phyloP scores from a whole-genome alignment of 139 green algal genomes.

The Chlorella sp. region DNA sequence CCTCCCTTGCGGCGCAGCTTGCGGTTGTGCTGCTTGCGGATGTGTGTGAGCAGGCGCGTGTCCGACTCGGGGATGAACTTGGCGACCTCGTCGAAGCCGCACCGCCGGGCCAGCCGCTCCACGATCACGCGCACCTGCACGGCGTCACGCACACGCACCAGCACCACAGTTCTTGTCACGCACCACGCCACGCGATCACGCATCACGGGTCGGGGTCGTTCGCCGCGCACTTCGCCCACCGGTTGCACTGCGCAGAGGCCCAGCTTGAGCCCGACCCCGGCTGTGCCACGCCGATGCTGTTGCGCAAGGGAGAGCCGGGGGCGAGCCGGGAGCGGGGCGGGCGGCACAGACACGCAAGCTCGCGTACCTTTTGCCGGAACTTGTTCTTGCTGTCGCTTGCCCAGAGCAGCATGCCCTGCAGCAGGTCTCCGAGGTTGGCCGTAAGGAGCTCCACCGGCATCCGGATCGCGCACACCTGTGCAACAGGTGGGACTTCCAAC shows the following conservation, averaged over 20 bases:
- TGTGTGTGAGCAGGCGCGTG: conserved; percentile 77
- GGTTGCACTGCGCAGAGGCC: too few species aligned
- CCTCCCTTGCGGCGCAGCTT: conserved; percentile 22
- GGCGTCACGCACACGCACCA: too few species aligned
- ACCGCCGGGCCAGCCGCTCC: conserved; percentile 79
- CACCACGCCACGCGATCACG: too few species aligned
- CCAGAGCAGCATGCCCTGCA: conserved; percentile 90
- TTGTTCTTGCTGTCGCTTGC: conserved; percentile 92
- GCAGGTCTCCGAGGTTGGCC: conserved; percentile 59
- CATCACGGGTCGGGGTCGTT: too few species aligned
- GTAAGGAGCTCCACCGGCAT: conserved; percentile 67
- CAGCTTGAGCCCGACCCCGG: too few species aligned
- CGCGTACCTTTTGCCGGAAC: conserved; percentile 23
- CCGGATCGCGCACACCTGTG: conserved; percentile 75
- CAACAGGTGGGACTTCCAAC: too few species aligned
- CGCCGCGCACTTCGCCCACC: too few species aligned
- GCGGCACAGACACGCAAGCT: too few species aligned
- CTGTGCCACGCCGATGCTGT: too few species aligned
- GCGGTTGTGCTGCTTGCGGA: conserved; percentile 66
- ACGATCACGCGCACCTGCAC: conserved; percentile 78
- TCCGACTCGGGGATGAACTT: conserved; percentile 68
- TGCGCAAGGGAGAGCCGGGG: too few species aligned
- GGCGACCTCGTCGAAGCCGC: conserved; percentile 79
- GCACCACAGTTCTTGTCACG: too few species aligned
- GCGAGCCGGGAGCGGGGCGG: too few species aligned